Evolutionary conservation across 2,329 filamentous ascomycete species (phyloP), one percentile per base, ranked within the genome.

Genomic region (Pseudogymnoascus pannorum): DNA sequence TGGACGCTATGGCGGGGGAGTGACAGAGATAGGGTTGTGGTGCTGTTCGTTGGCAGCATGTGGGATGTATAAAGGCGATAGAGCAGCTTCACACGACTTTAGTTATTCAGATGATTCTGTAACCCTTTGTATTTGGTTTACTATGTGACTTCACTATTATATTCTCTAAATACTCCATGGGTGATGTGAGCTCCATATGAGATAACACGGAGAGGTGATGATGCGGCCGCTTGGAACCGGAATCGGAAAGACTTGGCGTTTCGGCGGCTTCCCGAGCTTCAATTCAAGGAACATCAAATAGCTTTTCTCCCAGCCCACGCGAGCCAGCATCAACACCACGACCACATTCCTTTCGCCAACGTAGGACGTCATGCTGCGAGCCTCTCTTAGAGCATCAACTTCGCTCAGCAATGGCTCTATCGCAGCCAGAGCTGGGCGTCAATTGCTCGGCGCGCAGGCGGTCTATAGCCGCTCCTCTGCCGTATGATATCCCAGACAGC

Each of bases 341-440:
- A 73, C 69, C 71, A 68, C 72, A 71, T 72, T 59, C 40, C 54
- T 73, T 76, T 74, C 74, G 75, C 75, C 73, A 60, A 68, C 67
- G 72, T 74, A 79, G 77, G 78, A 76, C 77, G 78, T 79, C 79
- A 87, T 87, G 85, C 81, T 87, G 82, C 85, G 84, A 79, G 83
- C 82, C 75, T 86, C 84, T 75, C 77, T 87, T 78, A 83, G 80
- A 78, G 85, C 84, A 74, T 81, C 81, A 72, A 83, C 79, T 79
- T 78, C 79, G 71, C 75, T 85, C 73, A 77, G 80, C 76, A 76
- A 77, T 74, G 80, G 77, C 76, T 77, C 82, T 71, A 70, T 77
- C 73, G 77, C 77, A 74, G 77, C 80, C 70, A 75, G 77, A 72
- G 76, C 77, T 68, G 75, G 76, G 74, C 81, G 79, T 73, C 83